Base-by-base conservation (phyloP, 805 yeast species). In the Vanderwaltozyma tropicalis region DNA sequence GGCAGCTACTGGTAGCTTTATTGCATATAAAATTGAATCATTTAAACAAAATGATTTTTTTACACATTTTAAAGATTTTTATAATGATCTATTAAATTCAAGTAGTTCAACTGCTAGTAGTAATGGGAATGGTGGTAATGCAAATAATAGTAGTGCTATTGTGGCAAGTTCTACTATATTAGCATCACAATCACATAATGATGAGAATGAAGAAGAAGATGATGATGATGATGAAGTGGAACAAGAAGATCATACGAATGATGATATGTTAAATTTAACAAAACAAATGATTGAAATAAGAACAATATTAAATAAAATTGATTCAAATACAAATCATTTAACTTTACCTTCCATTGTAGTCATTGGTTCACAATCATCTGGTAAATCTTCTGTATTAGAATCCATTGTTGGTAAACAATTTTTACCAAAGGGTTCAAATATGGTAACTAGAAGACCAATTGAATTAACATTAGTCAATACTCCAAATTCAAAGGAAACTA, bases 371-470 rank as follows among this genome's bases (percentile, higher is more conserved):
- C 99, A 92, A 64, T 83, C 95, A 7, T 84, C 95, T 31, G 99
- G 99, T 32, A 92, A 92, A 59, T 86, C 96, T 0, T 89, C 97
- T 1, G 98, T 92, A 1, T 69, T 92, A 34, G 98, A 92, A 59
- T 76, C 96, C 6, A 83, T 92, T 41, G 99, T 92, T 5, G 99
- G 99, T n/a, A 95, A 84, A 49, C 96, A 92, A 57, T 92, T 92
- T 49, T 65, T 92, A 41, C 99, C 99, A 26, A 92, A 92, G 60
- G 99, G 99, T 24, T 76, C 85, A 30, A 92, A 94, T 56, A 94
- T 92, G 98, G 98, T 94, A 25, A 92, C 99, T 0, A 75, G 97
- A 59, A 73, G 98, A 50, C 99, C 99, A 1, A 89, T 92, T 33
- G 99, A 92, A 63, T 69, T 92, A 46, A 94, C 98, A 0, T 67